A percentile compares a stretch with the other conserved stretches of the same genome.
Evolutionary conservation across 2,329 filamentous ascomycete species (phyloP).

Genomic region (Curvularia spicifera): DNA sequence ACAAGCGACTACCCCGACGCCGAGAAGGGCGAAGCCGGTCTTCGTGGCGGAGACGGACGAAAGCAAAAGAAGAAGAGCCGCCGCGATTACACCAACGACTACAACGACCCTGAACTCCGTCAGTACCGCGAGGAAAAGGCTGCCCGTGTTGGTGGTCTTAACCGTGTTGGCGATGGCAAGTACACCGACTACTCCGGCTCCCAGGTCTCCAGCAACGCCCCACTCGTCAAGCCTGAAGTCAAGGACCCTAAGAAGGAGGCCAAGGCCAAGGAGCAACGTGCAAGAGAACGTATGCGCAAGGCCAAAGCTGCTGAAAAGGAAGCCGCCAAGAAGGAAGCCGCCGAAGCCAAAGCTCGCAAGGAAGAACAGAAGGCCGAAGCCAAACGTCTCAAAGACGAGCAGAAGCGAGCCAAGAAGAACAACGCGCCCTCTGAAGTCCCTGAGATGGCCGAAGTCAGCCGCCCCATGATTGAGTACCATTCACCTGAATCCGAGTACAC

Average conservation of each 20-base stretch:
- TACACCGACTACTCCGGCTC: constrained; percentile 78
- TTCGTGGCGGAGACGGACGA: constrained; percentile 50
- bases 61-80: constrained; percentile 58
- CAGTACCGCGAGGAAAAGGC: constrained; percentile 86
- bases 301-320: constrained; percentile 51
- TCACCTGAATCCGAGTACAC: constrained; percentile 28
- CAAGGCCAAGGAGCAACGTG: constrained; percentile 46
- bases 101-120: constrained; percentile 68
- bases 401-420: constrained; percentile 53
- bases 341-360: constrained; percentile 54
- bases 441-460: constrained; percentile 37
- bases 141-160: constrained; percentile 87
- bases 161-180: constrained; percentile 78
- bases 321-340: constrained; percentile 39
- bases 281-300: constrained; percentile 61
- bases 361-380: constrained; percentile 48
- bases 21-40: constrained; percentile 53
- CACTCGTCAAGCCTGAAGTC: constrained; percentile 55
- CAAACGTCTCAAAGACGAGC: constrained; percentile 50
- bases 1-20: constrained; percentile 51
- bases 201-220: constrained; percentile 50
- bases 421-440: constrained; percentile 41
- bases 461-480: constrained; percentile 32
- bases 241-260: constrained; percentile 51
- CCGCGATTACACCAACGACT: constrained; percentile 61